phyloP scores from a whole-genome alignment of 2,329 filamentous ascomycete species.

The Aspergillus calidoustus region DNA sequence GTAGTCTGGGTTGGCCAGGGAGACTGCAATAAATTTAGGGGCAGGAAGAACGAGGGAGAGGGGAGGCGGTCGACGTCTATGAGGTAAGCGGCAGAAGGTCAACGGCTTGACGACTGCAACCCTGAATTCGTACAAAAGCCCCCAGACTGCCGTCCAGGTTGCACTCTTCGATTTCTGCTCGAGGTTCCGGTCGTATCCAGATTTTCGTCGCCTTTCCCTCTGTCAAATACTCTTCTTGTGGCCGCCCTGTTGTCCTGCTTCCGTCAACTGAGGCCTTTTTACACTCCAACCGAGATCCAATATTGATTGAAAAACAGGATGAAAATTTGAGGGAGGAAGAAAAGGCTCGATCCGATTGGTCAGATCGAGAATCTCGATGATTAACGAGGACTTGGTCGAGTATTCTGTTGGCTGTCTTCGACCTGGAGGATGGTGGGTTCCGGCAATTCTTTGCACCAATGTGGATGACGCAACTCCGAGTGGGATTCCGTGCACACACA shows the following conservation, averaged over 20 bases:
- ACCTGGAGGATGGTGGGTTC: slow-evolving; percentile 29
- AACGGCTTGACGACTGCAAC: slow-evolving; percentile 24
- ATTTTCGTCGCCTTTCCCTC: not conserved
- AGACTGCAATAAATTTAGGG: slow-evolving; percentile 36
- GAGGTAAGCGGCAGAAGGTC: slow-evolving; percentile 29
- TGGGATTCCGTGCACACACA: slow-evolving; percentile 20
- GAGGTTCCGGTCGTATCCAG: slow-evolving; percentile 8
- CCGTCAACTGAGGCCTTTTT: not conserved
- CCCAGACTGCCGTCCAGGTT: slow-evolving; percentile 22
- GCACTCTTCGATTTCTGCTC: slow-evolving; percentile 16
- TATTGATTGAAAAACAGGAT: slow-evolving; percentile 6
- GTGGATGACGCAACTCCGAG: slow-evolving; percentile 20
- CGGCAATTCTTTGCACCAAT: slow-evolving; percentile 30
- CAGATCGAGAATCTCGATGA: slow-evolving; percentile 12
- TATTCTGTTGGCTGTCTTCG: slow-evolving; percentile 21
- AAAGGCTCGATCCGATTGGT: slow-evolving; percentile 8
- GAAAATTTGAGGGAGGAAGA: slow-evolving; percentile 9
- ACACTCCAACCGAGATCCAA: not conserved
- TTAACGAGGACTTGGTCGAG: slow-evolving; percentile 10
- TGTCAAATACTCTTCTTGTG: slow-evolving; percentile 3
- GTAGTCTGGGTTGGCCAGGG: slow-evolving; percentile 40
- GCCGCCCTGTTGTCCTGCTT: slow-evolving; percentile 6
- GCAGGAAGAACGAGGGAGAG: slow-evolving; percentile 22
- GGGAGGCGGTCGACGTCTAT: slow-evolving; percentile 32
- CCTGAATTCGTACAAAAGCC: slow-evolving; percentile 30